phyloP scores from a whole-genome alignment of 257 asterid genomes.

The Rhazya stricta region DNA sequence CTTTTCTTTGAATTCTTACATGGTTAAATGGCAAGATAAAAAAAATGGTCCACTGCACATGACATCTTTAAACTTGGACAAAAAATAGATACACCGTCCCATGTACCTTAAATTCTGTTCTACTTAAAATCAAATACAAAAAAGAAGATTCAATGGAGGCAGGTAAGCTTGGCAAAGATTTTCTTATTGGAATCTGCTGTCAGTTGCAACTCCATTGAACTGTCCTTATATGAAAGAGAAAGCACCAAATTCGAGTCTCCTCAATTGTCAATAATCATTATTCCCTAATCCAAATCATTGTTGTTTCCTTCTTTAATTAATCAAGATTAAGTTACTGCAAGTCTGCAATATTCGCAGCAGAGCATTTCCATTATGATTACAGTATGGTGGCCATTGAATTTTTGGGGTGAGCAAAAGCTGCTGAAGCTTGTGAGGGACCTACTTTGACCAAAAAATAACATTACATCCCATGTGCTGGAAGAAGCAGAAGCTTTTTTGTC shows the following conservation, averaged over 20 bases:
- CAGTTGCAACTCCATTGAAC: not conserved
- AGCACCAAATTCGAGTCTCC: not conserved
- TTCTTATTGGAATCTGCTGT: conserved; percentile 4
- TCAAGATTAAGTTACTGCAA: not conserved
- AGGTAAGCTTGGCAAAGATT: conserved; percentile 8
- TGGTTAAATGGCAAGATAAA: not conserved
- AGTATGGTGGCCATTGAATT: not conserved
- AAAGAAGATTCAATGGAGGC: conserved; percentile 9
- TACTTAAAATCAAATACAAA: not conserved
- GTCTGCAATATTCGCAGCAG: not conserved
- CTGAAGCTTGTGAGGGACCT: conserved; percentile 7
- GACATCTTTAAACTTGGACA: not conserved
- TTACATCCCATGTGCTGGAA: conserved; percentile 28
- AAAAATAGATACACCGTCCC: conserved; percentile 12
- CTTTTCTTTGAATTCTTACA: not conserved
- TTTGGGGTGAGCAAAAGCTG: conserved; percentile 8
- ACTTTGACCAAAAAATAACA: conserved; percentile 13
- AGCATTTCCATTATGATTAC: not conserved
- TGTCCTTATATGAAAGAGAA: not conserved
- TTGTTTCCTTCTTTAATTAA: not conserved
- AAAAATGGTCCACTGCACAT: conserved; percentile 21
- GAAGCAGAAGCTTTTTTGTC: not conserved
- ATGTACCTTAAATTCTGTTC: conserved; percentile 8
- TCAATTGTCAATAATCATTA: conserved; percentile 1
- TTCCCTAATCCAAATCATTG: conserved; percentile 3